phyloP scores from a whole-genome alignment of 192 early-diverging fungal genomes.

The Cetraspora pellucida region DNA sequence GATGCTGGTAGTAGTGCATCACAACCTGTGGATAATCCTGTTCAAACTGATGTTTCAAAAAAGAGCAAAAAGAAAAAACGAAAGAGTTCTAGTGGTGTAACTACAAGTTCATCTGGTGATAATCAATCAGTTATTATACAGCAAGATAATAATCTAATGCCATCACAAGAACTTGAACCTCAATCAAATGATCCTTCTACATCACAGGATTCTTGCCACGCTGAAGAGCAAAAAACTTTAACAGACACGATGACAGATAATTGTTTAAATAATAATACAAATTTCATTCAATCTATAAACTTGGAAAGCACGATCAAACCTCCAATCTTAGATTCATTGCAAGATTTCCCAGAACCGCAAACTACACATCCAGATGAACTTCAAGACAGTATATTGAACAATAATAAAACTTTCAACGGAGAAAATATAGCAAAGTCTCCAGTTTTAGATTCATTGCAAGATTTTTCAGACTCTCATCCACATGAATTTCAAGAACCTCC shows the following conservation, averaged over 20 bases:
- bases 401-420: too few relatives aligned
- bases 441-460: too few relatives aligned
- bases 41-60: neutral
- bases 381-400: too few relatives aligned
- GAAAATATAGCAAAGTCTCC: too few relatives aligned
- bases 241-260: neutral
- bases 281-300: neutral
- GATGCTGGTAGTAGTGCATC: neutral
- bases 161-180: neutral
- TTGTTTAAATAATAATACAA: neutral
- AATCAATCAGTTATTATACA: neutral
- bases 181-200: neutral
- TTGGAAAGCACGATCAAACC: neutral
- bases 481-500: neutral
- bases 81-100: neutral
- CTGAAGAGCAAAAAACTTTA: neutral
- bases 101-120: neutral
- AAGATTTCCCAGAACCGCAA: too few relatives aligned
- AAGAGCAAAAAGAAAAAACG: slow-evolving; percentile 24
- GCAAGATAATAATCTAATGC: neutral
- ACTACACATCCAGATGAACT: too few relatives aligned
- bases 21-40: neutral
- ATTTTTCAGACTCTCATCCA: too few relatives aligned
- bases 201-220: neutral
- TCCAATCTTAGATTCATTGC: neutral